Evolutionary conservation across 78 protist genomes (phyloP).

Genomic region (Dictyostelium firmibasis): DNA sequence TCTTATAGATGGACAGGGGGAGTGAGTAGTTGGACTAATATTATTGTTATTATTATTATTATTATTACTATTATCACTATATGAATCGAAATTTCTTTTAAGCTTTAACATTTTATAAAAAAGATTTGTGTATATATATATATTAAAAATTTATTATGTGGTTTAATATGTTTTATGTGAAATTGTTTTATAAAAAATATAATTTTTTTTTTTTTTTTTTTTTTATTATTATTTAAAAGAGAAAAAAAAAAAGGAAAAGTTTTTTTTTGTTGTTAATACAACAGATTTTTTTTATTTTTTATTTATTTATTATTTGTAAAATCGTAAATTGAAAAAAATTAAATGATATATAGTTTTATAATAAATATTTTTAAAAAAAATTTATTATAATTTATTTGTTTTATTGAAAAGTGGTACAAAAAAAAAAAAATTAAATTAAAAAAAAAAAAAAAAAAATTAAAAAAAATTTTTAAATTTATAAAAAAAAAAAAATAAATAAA

Average conservation of each 20-base stretch:
- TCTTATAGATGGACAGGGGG: neutral
- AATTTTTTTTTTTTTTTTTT: neutral
- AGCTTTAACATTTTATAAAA: slow-evolving; percentile 54
- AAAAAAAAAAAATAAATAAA: neutral
- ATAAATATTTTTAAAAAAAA: neutral
- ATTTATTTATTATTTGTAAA: neutral
- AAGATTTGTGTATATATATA: neutral
- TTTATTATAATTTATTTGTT: slow-evolving; percentile 1
- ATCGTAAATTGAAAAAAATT: neutral
- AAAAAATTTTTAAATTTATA: neutral
- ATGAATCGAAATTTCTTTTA: slow-evolving; percentile 58
- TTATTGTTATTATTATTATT: neutral
- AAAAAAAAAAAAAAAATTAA: neutral
- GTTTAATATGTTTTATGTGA: neutral
- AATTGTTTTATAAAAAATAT: too few relatives aligned
- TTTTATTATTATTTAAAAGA: neutral
- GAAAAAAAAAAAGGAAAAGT: neutral
- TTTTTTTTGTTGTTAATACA: neutral
- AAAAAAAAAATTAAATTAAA: neutral
- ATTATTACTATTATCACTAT: neutral
- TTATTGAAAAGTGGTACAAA: neutral
- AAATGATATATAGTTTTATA: neutral
- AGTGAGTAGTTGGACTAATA: neutral
- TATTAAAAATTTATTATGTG: neutral
- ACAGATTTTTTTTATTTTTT: neutral